Conservation (phyloP, 2,329 filamentous ascomycete genomes). For the Colletotrichum costaricense region DNA sequence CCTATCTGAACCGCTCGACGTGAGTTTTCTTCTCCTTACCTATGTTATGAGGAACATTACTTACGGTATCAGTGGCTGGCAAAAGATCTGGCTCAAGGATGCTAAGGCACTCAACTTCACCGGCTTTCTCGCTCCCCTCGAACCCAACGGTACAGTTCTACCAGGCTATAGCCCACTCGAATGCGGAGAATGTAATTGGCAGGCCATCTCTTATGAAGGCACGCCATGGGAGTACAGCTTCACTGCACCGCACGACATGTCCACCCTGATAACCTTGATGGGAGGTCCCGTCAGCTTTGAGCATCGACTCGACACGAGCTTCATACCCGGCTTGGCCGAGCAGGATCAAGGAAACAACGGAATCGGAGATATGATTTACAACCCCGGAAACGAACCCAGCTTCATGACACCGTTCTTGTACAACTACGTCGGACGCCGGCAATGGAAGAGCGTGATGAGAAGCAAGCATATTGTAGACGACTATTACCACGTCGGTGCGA, state of each 20-base stretch:
- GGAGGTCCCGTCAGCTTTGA: slow-evolving; percentile 64
- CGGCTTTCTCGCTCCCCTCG: slow-evolving; percentile 68
- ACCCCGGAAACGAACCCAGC: slow-evolving; percentile 67
- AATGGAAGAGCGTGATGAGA: slow-evolving; percentile 61
- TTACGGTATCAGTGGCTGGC: slow-evolving; percentile 57
- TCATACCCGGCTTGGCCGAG: slow-evolving; percentile 50
- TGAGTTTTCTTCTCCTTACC: not conserved
- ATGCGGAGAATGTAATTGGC: slow-evolving; percentile 68
- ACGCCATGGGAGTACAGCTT: slow-evolving; percentile 63
- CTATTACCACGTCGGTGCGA: slow-evolving; percentile 58
- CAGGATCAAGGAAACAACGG: slow-evolving; percentile 61
- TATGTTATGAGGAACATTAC: accelerated
- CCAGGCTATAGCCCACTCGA: slow-evolving; percentile 58
- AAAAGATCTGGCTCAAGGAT: slow-evolving; percentile 67
- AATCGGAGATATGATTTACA: slow-evolving; percentile 58
- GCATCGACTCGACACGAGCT: slow-evolving; percentile 54
- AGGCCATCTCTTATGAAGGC: slow-evolving; percentile 63
- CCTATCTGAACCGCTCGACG: slow-evolving; percentile 63
- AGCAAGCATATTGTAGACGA: slow-evolving; percentile 60
- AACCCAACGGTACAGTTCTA: slow-evolving; percentile 56
- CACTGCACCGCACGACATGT: slow-evolving; percentile 69
- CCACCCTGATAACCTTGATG: slow-evolving; percentile 59
- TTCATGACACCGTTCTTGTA: slow-evolving; percentile 68
- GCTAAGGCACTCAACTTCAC: slow-evolving; percentile 59
- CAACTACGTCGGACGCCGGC: slow-evolving; percentile 61